These are phyloP conservation scores for Geranium incanum DNA, from an alignment of 441 rosid species.

Conservation along the genomic window DNA sequence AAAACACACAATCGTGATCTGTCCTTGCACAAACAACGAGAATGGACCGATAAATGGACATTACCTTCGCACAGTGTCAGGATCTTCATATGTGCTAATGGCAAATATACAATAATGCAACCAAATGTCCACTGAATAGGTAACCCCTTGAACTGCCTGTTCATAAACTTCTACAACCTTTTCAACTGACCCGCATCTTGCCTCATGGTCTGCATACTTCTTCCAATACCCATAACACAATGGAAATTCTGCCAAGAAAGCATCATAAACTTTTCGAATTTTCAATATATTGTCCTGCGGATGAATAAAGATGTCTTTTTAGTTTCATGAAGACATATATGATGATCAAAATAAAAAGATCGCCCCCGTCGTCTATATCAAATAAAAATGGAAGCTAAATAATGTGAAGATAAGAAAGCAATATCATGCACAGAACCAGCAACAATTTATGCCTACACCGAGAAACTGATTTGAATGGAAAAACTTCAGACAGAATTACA, in stretches of 20 bases:
- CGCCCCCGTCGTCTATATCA: not conserved
- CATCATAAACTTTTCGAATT: slow-evolving; percentile 21
- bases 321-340: not conserved
- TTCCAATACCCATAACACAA: slow-evolving; percentile 27
- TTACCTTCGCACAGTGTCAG: slow-evolving; percentile 93
- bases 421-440: not conserved
- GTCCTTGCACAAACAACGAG: slow-evolving; percentile 25
- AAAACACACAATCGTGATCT: slow-evolving; percentile 26
- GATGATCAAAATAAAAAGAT: not conserved
- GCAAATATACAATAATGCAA: slow-evolving; percentile 29
- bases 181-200: slow-evolving; percentile 18
- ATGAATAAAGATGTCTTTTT: not conserved
- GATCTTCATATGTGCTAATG: slow-evolving; percentile 87
- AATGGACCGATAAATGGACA: slow-evolving; percentile 20
- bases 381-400: not conserved
- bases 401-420: not conserved
- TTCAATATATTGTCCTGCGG: slow-evolving; percentile 22
- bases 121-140: slow-evolving; percentile 26
- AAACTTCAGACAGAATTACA: not conserved
- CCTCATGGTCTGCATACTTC: slow-evolving; percentile 22
- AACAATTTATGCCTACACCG: not conserved
- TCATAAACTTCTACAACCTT: slow-evolving; percentile 24
- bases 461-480: not conserved
- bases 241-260: slow-evolving; percentile 26
- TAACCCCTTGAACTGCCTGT: slow-evolving; percentile 21